These are phyloP conservation scores for Corylus avellana DNA, from an alignment of 306 rosid species.

Conservation along the genomic window DNA sequence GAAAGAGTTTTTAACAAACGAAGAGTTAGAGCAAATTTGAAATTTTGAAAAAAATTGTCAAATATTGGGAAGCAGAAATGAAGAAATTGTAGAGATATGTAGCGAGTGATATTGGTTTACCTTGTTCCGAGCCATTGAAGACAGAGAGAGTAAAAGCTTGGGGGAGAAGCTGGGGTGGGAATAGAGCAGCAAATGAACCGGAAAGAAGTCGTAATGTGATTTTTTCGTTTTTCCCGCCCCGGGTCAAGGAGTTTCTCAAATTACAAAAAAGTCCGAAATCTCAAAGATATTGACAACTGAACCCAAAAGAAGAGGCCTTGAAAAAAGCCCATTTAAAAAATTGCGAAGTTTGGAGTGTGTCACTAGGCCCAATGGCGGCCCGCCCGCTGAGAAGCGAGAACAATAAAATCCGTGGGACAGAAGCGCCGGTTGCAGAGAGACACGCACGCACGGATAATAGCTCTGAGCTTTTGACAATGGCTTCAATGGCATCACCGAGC, in stretches of 20 bases:
- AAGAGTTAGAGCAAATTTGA: not conserved
- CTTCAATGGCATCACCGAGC: constrained; percentile 44
- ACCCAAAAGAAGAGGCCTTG: not conserved
- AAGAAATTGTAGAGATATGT: not conserved
- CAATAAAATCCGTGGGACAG: no score
- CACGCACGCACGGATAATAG: not conserved
- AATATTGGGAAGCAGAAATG: not conserved
- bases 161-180: constrained; percentile 27
- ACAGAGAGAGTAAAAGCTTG: constrained; percentile 25
- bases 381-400: not conserved
- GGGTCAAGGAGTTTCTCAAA: not conserved
- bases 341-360: not conserved
- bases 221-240: constrained; percentile 8
- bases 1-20: not conserved
- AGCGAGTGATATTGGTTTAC: constrained; percentile 22
- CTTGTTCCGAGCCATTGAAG: constrained; percentile 77
- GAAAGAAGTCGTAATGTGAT: no score
- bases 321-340: not conserved
- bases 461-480: constrained; percentile 25
- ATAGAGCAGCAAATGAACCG: not conserved
- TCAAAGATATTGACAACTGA: not conserved
- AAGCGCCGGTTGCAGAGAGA: not conserved
- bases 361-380: not conserved
- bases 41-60: not conserved
- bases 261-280: not conserved